A percentile compares a stretch with the other conserved stretches of the same genome.
Evolutionary conservation across 495 filamentous ascomycete species (phyloP).

Genomic region (Xylaria telfairii): DNA sequence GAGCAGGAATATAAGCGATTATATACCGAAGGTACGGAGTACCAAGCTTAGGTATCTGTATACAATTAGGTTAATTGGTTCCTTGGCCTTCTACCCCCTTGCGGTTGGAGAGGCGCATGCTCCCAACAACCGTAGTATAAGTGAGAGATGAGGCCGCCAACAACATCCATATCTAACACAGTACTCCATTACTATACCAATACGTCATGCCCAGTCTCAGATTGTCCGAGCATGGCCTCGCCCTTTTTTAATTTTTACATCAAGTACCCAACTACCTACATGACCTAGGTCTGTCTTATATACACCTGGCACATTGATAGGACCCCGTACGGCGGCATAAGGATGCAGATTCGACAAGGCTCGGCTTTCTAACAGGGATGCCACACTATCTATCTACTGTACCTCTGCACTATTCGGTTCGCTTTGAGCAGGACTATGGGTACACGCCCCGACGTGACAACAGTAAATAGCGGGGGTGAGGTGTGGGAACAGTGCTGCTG

Average conservation of each 20-base stretch:
- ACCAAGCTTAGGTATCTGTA: too few species aligned
- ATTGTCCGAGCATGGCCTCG: background rate
- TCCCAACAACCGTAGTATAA: too few species aligned
- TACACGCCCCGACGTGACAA: conserved; percentile 3
- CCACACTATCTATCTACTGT: too few species aligned
- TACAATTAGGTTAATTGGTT: too few species aligned
- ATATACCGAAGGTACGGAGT: background rate
- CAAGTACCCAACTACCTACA: background rate
- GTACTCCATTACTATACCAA: too few species aligned
- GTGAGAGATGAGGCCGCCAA: conserved; percentile 11
- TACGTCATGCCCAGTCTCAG: background rate
- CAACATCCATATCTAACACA: background rate
- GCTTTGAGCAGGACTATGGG: too few species aligned
- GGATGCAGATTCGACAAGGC: background rate
- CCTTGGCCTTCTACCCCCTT: background rate
- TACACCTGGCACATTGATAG: too few species aligned
- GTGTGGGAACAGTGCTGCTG: background rate
- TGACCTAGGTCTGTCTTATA: background rate
- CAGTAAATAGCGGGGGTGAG: conserved; percentile 7
- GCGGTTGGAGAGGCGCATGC: background rate
- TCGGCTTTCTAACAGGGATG: background rate
- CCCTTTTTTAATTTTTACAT: background rate
- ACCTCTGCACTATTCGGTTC: too few species aligned
- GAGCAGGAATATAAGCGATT: background rate
- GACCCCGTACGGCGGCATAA: background rate